phyloP scores from a whole-genome alignment of 2,329 filamentous ascomycete species.

The Claviceps humidiphila region DNA sequence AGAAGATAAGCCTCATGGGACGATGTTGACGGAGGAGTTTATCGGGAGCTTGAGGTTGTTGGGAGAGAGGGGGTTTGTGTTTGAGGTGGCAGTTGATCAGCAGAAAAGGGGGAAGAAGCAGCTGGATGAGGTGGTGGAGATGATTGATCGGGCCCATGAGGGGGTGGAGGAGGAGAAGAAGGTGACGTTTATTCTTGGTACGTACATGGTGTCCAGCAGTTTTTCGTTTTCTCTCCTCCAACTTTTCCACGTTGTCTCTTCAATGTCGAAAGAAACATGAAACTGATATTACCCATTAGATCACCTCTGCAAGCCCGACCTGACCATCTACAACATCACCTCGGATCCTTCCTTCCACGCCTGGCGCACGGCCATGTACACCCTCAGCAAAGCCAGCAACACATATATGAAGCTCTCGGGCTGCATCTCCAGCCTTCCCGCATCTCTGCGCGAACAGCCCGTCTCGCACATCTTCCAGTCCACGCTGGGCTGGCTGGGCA shows the following conservation, averaged over 20 bases:
- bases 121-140: conserved; percentile 55
- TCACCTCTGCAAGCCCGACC: conserved; percentile 80
- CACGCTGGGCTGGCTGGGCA: conserved; percentile 57
- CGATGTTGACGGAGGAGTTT: conserved; percentile 50
- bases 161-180: conserved; percentile 45
- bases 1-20: conserved; percentile 59
- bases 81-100: conserved; percentile 77
- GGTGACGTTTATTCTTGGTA: conserved; percentile 58
- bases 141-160: conserved; percentile 55
- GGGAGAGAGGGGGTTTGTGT: conserved; percentile 49
- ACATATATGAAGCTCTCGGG: conserved; percentile 93
- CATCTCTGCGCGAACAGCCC: conserved; percentile 32
- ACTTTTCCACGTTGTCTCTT: neutral
- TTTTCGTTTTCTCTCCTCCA: neutral
- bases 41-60: conserved; percentile 53
- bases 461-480: conserved; percentile 47
- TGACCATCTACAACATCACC: conserved; percentile 46
- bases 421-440: conserved; percentile 65
- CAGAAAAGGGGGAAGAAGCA: conserved; percentile 63
- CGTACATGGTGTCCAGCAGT: conserved; percentile 16
- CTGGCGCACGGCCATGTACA: conserved; percentile 57
- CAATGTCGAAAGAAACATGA: neutral
- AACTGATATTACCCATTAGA: conserved; percentile 34
- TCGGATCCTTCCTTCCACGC: conserved; percentile 46
- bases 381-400: conserved; percentile 48